Conservation (phyloP, 306 rosid genomes). For the Sesbania bispinosa region DNA sequence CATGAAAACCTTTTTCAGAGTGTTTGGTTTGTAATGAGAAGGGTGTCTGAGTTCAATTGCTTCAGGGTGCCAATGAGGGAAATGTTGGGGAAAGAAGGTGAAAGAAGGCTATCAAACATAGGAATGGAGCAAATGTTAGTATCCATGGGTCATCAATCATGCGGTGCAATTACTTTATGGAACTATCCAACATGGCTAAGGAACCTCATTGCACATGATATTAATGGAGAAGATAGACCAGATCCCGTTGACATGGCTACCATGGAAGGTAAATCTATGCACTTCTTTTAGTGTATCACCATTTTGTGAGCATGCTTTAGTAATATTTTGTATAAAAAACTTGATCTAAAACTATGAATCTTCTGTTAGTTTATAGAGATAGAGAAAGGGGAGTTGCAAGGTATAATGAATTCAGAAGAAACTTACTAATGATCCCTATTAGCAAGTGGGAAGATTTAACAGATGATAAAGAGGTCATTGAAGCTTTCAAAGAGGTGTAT, state of each 20-base stretch:
- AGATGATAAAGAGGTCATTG: conserved; percentile 46
- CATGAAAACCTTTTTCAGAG: neutral
- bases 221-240: conserved; percentile 66
- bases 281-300: neutral
- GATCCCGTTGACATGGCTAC: conserved; percentile 71
- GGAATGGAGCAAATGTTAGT: conserved; percentile 64
- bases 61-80: conserved; percentile 63
- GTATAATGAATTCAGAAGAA: conserved; percentile 68
- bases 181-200: conserved; percentile 76
- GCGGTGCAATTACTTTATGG: conserved; percentile 65
- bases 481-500: conserved; percentile 54
- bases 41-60: neutral
- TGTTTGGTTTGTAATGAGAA: conserved; percentile 18
- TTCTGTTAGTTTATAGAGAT: conserved; percentile 57
- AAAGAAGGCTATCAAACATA: conserved; percentile 44
- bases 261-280: conserved; percentile 50
- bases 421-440: conserved; percentile 62
- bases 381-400: conserved; percentile 75
- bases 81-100: conserved; percentile 65
- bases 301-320: neutral
- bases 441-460: conserved; percentile 72
- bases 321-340: too few species aligned
- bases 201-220: conserved; percentile 60
- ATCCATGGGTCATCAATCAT: conserved; percentile 72
- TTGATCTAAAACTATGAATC: conserved; percentile 12